These are phyloP conservation scores for Kalanchoe fedtschenkoi DNA, from an alignment of 164 flowering plant genomes.

Conservation along the genomic window DNA sequence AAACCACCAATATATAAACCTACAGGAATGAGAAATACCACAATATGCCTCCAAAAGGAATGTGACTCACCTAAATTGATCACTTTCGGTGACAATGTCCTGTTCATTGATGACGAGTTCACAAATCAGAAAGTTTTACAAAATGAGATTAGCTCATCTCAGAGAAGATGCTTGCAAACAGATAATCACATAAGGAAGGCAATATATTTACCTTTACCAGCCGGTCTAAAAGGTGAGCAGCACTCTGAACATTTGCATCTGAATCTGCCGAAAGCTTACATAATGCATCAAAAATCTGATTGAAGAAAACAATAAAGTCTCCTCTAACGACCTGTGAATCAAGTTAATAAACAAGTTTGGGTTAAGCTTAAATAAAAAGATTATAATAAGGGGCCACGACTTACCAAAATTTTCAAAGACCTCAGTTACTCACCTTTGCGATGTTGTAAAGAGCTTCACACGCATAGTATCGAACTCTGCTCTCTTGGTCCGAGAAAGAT, in stretches of 20 bases:
- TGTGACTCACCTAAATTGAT: conserved; percentile 80
- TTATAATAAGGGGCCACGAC: too few relatives aligned
- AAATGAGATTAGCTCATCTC: background rate
- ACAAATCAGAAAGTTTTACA: background rate
- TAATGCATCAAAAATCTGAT: conserved; percentile 90
- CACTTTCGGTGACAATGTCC: conserved; percentile 99
- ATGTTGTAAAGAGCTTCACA: conserved; percentile 98
- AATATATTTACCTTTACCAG: conserved; percentile 68
- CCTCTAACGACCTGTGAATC: conserved; percentile 87
- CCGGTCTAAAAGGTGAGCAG: conserved; percentile 95
- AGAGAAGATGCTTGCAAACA: background rate
- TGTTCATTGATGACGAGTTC: conserved; percentile 23
- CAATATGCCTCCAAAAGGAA: background rate
- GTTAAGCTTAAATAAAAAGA: background rate
- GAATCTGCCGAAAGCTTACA: conserved; percentile 96
- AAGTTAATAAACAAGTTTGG: conserved; percentile 5
- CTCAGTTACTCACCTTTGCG: conserved; percentile 64
- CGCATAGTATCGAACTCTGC: conserved; percentile 98
- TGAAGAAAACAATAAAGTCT: conserved; percentile 87
- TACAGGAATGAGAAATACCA: background rate
- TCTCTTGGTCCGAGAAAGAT: conserved; percentile 89
- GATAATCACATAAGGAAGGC: background rate
- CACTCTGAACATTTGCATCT: conserved; percentile 97
- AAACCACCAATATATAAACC: conserved; percentile 3
- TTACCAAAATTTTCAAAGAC: background rate